Conservation (phyloP, 495 filamentous ascomycete genomes). For the Entonaema liquescens region DNA sequence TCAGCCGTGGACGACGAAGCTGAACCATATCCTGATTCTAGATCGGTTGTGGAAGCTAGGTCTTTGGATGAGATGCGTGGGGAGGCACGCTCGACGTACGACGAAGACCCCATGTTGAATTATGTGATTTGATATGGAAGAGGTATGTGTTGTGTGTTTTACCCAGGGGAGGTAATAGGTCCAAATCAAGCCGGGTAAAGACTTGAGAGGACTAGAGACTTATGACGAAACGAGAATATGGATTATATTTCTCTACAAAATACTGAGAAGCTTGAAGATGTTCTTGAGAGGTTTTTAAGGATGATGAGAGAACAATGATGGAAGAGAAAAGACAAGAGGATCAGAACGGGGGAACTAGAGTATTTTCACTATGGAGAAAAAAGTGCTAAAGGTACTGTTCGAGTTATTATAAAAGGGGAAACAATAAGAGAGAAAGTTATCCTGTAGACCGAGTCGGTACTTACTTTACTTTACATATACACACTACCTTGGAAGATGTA, state of each 20-base stretch:
- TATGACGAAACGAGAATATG: background rate
- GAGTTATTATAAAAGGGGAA: conserved; percentile 31
- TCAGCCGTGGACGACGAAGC: conserved; percentile 68
- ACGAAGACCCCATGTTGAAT: conserved; percentile 11
- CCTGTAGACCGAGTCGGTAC: conserved; percentile 17
- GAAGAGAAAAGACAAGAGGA: background rate
- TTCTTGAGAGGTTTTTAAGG: background rate
- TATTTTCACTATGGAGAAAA: conserved; percentile 25
- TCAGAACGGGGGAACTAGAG: background rate
- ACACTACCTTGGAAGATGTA: too few species aligned
- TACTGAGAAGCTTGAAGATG: background rate
- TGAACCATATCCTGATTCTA: conserved; percentile 92
- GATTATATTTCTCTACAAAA: background rate
- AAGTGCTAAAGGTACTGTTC: conserved; percentile 19
- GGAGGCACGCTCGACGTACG: conserved; percentile 26
- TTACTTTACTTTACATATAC: too few species aligned
- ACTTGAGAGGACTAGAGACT: background rate
- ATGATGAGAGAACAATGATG: conserved; percentile 7
- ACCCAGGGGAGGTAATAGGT: background rate
- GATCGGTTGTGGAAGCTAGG: conserved; percentile 44
- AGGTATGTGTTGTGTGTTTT: background rate
- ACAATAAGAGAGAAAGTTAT: background rate
- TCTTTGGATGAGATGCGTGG: conserved; percentile 36
- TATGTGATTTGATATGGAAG: background rate
- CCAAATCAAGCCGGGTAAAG: background rate